Conservation (phyloP, 257 asterid genomes). For the Gardenia jasminoides region DNA sequence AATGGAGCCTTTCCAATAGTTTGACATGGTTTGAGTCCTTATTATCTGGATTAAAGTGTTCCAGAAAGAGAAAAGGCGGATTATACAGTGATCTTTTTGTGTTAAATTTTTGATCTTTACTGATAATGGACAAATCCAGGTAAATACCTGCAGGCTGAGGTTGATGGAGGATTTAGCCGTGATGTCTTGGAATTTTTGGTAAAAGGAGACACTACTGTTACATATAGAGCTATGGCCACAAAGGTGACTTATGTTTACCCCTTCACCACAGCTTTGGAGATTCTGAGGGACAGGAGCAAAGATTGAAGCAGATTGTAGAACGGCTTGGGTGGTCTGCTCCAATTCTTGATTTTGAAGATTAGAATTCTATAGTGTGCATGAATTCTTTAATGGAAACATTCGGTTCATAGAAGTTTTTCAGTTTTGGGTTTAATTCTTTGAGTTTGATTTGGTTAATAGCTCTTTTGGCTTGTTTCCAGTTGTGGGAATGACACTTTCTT, state of each 20-base stretch:
- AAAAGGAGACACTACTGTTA: conserved; percentile 58
- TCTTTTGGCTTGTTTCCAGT: too few species aligned
- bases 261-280: conserved; percentile 95
- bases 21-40: not conserved
- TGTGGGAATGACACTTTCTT: too few species aligned
- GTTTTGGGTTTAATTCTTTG: too few species aligned
- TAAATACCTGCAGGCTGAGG: conserved; percentile 73
- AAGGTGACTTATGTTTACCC: conserved; percentile 82
- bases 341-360: conserved; percentile 64
- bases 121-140: conserved; percentile 39
- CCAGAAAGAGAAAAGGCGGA: not conserved
- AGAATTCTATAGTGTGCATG: not conserved
- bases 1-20: not conserved
- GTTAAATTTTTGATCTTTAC: not conserved
- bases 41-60: not conserved
- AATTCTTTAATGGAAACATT: not conserved
- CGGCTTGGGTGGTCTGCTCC: conserved; percentile 93
- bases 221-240: conserved; percentile 81
- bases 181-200: conserved; percentile 79
- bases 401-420: too few species aligned
- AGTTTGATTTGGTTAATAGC: too few species aligned
- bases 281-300: conserved; percentile 79
- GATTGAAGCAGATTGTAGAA: conserved; percentile 55
- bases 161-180: conserved; percentile 89
- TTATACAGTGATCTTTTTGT: not conserved